Conservation (phyloP, 169 alveolate species). For the Theileria parva region DNA sequence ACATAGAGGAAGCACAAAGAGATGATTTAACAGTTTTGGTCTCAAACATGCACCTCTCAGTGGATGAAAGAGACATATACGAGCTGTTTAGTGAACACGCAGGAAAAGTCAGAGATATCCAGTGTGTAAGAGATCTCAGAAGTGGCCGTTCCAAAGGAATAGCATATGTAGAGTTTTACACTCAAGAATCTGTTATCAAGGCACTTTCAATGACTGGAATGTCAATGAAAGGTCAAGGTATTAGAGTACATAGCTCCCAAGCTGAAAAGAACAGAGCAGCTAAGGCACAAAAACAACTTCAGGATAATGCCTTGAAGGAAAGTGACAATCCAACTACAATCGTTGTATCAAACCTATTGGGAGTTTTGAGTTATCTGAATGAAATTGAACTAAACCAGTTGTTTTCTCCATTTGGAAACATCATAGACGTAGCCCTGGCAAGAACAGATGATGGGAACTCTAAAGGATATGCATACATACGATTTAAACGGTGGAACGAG, state of each 20-base stretch:
- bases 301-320: slow-evolving; percentile 80
- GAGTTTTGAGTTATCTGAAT: slow-evolving; percentile 79
- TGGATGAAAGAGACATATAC: slow-evolving; percentile 94
- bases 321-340: slow-evolving; percentile 87
- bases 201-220: slow-evolving; percentile 92
- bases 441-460: slow-evolving; percentile 88
- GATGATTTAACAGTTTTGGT: slow-evolving; percentile 96
- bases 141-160: slow-evolving; percentile 96
- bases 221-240: slow-evolving; percentile 87
- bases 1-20: slow-evolving; percentile 95
- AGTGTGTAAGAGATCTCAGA: slow-evolving; percentile 92
- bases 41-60: slow-evolving; percentile 87
- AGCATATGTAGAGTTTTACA: slow-evolving; percentile 96
- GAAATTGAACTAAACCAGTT: slow-evolving; percentile 88
- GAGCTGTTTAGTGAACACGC: slow-evolving; percentile 92
- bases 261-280: slow-evolving; percentile 99
- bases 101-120: slow-evolving; percentile 96
- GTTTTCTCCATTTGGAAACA: slow-evolving; percentile 93
- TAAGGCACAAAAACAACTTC: slow-evolving; percentile 87
- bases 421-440: slow-evolving; percentile 88
- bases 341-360: slow-evolving; percentile 91
- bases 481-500: slow-evolving; percentile 88
- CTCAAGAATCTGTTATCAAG: slow-evolving; percentile 92
- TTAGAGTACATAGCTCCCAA: slow-evolving; percentile 92
- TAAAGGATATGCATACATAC: slow-evolving; percentile 90